A percentile compares a stretch with the other conserved stretches of the same genome.
These are phyloP conservation scores for Ganoderma lucidum DNA, from an alignment of 1,284 basidiomycete species.

Conservation along the genomic window DNA sequence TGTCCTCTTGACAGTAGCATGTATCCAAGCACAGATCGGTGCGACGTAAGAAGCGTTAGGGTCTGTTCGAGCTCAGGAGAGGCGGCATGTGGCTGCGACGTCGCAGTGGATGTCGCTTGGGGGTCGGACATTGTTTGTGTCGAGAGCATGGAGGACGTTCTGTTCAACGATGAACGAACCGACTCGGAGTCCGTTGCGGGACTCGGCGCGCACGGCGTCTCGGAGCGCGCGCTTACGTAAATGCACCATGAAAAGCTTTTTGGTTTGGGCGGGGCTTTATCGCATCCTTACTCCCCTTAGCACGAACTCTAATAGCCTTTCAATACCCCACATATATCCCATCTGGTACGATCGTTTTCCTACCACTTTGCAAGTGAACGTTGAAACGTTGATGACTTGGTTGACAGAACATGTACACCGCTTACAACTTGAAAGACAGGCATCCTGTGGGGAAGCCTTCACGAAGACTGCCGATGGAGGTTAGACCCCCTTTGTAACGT, in stretches of 20 bases:
- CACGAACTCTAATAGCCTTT: not conserved
- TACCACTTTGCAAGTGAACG: not conserved
- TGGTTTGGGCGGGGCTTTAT: not conserved
- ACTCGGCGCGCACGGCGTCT: not conserved
- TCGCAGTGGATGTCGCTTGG: slow-evolving; percentile 20
- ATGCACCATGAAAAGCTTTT: not conserved
- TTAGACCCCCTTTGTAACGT: not conserved
- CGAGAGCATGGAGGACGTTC: slow-evolving; percentile 29
- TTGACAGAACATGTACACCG: not conserved
- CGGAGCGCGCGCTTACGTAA: slow-evolving; percentile 11
- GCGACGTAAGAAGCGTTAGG: slow-evolving; percentile 76
- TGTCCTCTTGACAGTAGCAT: slow-evolving; percentile 79
- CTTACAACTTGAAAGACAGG: not conserved
- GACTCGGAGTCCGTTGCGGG: not conserved
- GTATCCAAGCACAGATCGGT: slow-evolving; percentile 89
- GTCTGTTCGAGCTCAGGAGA: slow-evolving; percentile 83
- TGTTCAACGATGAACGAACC: not conserved
- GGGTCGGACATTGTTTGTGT: slow-evolving; percentile 30
- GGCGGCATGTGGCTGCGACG: slow-evolving; percentile 43
- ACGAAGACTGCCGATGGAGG: not conserved
- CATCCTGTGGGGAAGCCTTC: not conserved
- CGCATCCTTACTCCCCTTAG: not conserved
- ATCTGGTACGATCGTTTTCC: not conserved
- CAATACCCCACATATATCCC: not conserved
- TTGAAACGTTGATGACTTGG: not conserved